Evolutionary conservation across 352 stramenopile species (phyloP).

Genomic region (Phytophthora multivora): DNA sequence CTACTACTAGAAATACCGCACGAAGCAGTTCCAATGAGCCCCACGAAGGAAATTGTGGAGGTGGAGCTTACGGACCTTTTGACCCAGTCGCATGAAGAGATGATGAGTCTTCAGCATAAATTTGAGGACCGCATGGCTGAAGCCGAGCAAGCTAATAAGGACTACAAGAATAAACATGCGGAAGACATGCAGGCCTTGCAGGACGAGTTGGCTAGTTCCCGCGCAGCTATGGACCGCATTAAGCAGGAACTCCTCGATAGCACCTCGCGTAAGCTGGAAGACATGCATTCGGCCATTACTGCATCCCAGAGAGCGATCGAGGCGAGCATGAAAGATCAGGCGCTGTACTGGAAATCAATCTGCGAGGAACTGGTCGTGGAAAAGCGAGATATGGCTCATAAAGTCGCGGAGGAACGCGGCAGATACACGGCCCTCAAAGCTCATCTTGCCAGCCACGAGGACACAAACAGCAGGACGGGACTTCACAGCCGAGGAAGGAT

Average conservation of each 20-base stretch:
- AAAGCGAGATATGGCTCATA: conserved; percentile 47
- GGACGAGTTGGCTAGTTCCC: conserved; percentile 27
- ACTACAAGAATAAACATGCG: conserved; percentile 13
- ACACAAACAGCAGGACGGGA: background rate
- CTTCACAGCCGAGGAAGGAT: background rate
- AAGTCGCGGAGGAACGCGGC: conserved; percentile 52
- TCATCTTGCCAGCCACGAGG: conserved; percentile 36
- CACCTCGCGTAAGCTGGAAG: conserved; percentile 32
- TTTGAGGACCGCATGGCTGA: conserved; percentile 28
- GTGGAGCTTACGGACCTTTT: conserved; percentile 47
- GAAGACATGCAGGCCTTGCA: conserved; percentile 25
- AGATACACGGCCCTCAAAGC: conserved; percentile 49
- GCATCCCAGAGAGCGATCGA: conserved; percentile 36
- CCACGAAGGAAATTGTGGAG: conserved; percentile 39
- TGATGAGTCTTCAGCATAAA: conserved; percentile 21
- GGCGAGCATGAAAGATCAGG: conserved; percentile 40
- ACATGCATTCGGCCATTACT: conserved; percentile 28
- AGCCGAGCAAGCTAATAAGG: conserved; percentile 18
- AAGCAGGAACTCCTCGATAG: conserved; percentile 36
- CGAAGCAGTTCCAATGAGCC: background rate
- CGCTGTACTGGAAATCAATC: conserved; percentile 48
- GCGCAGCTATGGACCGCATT: conserved; percentile 24
- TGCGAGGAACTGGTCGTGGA: conserved; percentile 50
- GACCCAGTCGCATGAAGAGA: conserved; percentile 40
- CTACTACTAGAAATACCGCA: background rate